Evolutionary conservation across 495 filamentous ascomycete species (phyloP).

Genomic region (Evansstolkia leycettana): DNA sequence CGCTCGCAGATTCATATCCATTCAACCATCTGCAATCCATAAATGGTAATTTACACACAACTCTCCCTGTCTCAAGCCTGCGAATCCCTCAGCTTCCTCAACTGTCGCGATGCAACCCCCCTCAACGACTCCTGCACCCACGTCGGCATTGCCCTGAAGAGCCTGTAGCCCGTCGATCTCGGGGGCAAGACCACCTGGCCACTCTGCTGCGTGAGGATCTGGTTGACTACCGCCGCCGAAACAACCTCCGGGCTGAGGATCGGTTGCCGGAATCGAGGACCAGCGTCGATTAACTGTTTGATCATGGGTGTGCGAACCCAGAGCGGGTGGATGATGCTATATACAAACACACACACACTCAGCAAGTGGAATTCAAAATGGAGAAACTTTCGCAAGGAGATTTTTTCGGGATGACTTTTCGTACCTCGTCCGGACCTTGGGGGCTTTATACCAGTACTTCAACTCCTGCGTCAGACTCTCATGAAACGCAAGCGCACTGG

Average conservation of each 20-base stretch:
- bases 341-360: background rate
- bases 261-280: conserved; percentile 22
- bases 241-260: conserved; percentile 26
- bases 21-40: too few relatives aligned
- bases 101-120: conserved; percentile 13
- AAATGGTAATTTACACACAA: too few relatives aligned
- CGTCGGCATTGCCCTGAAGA: conserved; percentile 24
- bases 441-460: conserved; percentile 27
- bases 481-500: conserved; percentile 33
- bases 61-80: conserved; percentile 1
- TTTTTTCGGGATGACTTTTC: too few relatives aligned
- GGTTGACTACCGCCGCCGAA: conserved; percentile 24
- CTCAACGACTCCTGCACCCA: conserved; percentile 31
- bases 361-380: too few relatives aligned
- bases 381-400: too few relatives aligned
- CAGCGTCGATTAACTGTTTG: conserved; percentile 25
- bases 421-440: conserved; percentile 31
- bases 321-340: conserved; percentile 29
- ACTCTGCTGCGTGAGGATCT: conserved; percentile 29
- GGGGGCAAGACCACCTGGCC: conserved; percentile 28
- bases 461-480: conserved; percentile 35
- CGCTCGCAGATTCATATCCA: too few relatives aligned
- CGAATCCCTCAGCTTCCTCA: conserved; percentile 9
- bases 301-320: conserved; percentile 38
- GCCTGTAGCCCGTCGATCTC: conserved; percentile 9